Base-by-base conservation (phyloP, 805 yeast genomes). In the Wickerhamomyces ciferrii region DNA sequence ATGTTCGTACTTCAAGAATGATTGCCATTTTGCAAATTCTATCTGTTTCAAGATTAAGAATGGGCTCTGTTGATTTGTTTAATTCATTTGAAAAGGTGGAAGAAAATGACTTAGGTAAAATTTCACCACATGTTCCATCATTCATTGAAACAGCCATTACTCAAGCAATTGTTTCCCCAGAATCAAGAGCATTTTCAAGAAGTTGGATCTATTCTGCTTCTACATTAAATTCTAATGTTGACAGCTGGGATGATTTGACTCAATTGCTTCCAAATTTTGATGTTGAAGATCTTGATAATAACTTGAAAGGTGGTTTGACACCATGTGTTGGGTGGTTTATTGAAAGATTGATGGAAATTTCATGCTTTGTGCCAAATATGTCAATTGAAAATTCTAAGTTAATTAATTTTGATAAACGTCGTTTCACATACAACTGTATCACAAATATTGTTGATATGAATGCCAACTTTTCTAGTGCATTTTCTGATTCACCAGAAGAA, bases 301-400 rank as follows among this genome's bases (percentile, higher is more conserved):
- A 49, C 4, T 50, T 50, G 50, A 51, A 62, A 48, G 71, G 73
- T 45, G 74, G 82, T 0, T 67, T 87, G 43, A 78, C 89, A 6
- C 94, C 96, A 2, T 91, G 97, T 58, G 79, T 89, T 48, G 97
- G 97, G 11, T 92, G 98, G 98, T 71, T 89, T 43, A 70, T 85
- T 21, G 92, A 86, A 55, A 80, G 95, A 50, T 67, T 92, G 51
- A 61, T 90, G 45, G 96, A 87, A 58, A 79, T 83, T 49, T 80
- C 84, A 1, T 81, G 85, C 51, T 83, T 77, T 58, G 82, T 89
- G 43, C 96, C 97, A 18, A 87, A 85, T 56, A 86, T 81, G 79
- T 78, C 84, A 43, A 74, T 79, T 36, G 81, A 76, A 48, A 78
- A 83, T 56, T 74, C 84, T 2, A 70, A 74, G 31, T 68, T 84